A percentile compares a stretch with the other conserved stretches of the same genome.
Conservation (phyloP, 306 rosid genomes). For the Boehmeria nivea region DNA sequence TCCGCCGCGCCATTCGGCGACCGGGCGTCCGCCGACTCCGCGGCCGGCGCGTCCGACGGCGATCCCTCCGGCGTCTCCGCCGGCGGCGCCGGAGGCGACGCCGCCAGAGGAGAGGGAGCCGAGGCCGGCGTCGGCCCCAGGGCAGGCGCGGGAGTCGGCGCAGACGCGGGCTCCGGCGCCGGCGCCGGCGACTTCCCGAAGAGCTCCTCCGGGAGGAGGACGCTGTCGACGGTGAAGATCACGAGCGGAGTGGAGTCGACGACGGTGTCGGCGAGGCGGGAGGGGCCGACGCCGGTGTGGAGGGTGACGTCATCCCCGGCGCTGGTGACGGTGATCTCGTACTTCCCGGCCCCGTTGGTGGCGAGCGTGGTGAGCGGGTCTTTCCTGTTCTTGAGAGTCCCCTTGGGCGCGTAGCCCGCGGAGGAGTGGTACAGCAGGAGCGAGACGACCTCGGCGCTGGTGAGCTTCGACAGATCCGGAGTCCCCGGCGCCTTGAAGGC, state of each 20-base stretch:
- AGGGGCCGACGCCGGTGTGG: conserved; percentile 71
- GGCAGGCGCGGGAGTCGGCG: conserved; percentile 36
- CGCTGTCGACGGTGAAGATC: conserved; percentile 59
- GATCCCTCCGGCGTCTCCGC: conserved; percentile 39
- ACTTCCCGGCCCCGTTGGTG: conserved; percentile 72
- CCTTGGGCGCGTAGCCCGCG: conserved; percentile 56
- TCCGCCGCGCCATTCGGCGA: conserved; percentile 30
- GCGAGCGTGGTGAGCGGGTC: conserved; percentile 59
- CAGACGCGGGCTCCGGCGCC: conserved; percentile 58
- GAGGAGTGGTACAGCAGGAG: conserved; percentile 65
- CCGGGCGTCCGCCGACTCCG: conserved; percentile 38
- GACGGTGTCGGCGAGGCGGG: conserved; percentile 69
- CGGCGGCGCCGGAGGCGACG: conserved; percentile 80
- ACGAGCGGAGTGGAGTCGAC: conserved; percentile 65
- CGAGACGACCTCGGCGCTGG: conserved; percentile 72
- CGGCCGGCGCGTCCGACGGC: conserved; percentile 49
- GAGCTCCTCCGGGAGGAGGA: conserved; percentile 64
- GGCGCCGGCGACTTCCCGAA: conserved; percentile 72
- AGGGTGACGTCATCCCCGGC: conserved; percentile 72
- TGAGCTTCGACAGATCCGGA: conserved; percentile 78
- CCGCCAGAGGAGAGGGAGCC: conserved; percentile 53
- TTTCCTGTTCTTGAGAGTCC: conserved; percentile 57
- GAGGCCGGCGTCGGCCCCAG: conserved; percentile 42
- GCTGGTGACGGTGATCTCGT: conserved; percentile 36
- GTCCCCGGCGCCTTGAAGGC: conserved; percentile 71